phyloP scores from a whole-genome alignment of 352 stramenopile species.

The Aphanomyces cochlioides region DNA sequence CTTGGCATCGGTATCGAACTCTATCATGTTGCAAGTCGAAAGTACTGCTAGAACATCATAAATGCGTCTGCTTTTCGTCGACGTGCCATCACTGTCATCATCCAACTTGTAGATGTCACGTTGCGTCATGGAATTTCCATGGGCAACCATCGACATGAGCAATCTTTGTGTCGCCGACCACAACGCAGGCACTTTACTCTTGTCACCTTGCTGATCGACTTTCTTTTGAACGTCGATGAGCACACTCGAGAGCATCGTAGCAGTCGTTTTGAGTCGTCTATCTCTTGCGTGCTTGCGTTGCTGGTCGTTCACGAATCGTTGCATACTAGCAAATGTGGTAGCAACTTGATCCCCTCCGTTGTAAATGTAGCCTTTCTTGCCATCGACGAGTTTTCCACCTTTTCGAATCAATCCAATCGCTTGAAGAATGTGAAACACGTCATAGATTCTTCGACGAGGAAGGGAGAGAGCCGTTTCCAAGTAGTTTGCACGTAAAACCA shows the following conservation, averaged over 20 bases:
- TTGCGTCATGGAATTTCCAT: conserved; percentile 1
- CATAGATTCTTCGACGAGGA: conserved; percentile 19
- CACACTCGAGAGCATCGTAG: background rate
- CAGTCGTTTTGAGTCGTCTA: background rate
- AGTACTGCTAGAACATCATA: conserved; percentile 20
- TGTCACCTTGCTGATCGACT: background rate
- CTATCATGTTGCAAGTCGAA: conserved; percentile 15
- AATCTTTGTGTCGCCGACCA: conserved; percentile 13
- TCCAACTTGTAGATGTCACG: conserved; percentile 20
- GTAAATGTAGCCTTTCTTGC: background rate
- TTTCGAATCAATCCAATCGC: conserved; percentile 12
- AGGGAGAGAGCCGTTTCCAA: conserved; percentile 10
- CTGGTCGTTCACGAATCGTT: background rate
- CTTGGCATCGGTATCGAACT: conserved; percentile 17
- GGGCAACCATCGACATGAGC: conserved; percentile 6
- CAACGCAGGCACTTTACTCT: conserved; percentile 6
- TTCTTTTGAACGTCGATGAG: background rate
- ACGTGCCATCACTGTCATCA: conserved; percentile 11
- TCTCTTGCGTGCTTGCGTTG: background rate
- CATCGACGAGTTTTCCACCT: background rate
- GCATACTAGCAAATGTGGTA: background rate
- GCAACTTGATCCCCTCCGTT: conserved; percentile 2
- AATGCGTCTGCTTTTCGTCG: conserved; percentile 8
- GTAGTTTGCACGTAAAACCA: conserved; percentile 9
- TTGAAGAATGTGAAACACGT: conserved; percentile 26